Conservation (phyloP, 768 basidiomycete species). For the Kwoniella dejecticola region DNA sequence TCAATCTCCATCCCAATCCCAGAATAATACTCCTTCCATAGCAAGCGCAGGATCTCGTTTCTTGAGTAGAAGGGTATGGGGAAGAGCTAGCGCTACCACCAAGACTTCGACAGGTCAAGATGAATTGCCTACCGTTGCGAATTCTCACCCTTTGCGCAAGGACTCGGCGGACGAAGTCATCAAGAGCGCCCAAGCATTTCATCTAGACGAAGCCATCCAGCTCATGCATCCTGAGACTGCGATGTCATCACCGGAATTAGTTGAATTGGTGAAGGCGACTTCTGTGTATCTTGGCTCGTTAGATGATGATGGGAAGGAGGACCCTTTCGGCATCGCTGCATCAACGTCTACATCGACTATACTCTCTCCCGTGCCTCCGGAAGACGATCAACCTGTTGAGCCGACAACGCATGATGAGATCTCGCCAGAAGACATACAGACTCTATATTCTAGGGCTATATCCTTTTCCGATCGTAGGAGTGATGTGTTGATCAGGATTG, state of each 20-base stretch:
- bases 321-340: not conserved
- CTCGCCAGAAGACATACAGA: constrained; percentile 17
- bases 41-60: constrained; percentile 13
- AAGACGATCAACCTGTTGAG: not conserved
- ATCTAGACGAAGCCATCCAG: constrained; percentile 23
- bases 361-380: not conserved
- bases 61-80: constrained; percentile 19
- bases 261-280: constrained; percentile 39
- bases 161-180: constrained; percentile 7
- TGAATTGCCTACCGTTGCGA: constrained; percentile 9
- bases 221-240: constrained; percentile 15
- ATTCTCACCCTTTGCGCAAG: constrained; percentile 1
- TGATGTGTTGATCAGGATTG: constrained; percentile 28
- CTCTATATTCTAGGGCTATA: constrained; percentile 32
- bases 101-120: constrained; percentile 22
- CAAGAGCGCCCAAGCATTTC: constrained; percentile 10
- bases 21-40: constrained; percentile 3
- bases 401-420: not conserved
- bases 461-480: constrained; percentile 26
- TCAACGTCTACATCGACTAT: not conserved
- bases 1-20: not conserved
- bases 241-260: constrained; percentile 27
- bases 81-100: constrained; percentile 21
- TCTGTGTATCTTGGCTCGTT: constrained; percentile 32
- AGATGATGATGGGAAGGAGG: constrained; percentile 16